A percentile compares a stretch with the other conserved stretches of the same genome.
phyloP scores from a whole-genome alignment of 495 filamentous ascomycete genomes.

The Copromyces sp. region DNA sequence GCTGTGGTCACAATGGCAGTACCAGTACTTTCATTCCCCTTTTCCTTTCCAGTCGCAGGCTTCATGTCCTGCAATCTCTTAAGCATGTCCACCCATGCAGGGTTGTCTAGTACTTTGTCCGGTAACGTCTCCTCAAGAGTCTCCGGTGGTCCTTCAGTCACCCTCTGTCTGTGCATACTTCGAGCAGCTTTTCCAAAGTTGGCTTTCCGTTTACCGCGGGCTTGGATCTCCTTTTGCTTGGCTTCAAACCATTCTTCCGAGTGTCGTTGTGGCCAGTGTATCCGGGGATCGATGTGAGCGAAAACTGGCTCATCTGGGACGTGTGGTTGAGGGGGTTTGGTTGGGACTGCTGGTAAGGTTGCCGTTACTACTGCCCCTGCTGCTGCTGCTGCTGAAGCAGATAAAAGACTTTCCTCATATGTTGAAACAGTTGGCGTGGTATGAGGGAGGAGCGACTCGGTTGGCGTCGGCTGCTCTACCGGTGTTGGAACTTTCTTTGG shows the following conservation, averaged over 20 bases:
- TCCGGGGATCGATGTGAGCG: conserved; percentile 31
- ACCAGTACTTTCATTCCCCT: not conserved
- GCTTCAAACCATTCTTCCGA: conserved; percentile 27
- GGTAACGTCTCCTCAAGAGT: conserved; percentile 18
- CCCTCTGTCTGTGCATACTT: conserved; percentile 21
- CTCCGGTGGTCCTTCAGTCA: conserved; percentile 1
- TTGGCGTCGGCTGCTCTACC: not conserved
- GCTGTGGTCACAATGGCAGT: not conserved
- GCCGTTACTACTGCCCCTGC: not conserved
- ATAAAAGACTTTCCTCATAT: not conserved
- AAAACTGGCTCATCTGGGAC: conserved; percentile 15
- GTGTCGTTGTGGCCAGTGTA: conserved; percentile 28
- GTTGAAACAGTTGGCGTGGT: not conserved
- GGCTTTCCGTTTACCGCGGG: conserved; percentile 30
- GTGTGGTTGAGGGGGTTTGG: not conserved
- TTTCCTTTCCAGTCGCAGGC: not conserved
- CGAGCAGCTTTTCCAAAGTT: conserved; percentile 31
- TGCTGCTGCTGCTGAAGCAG: conserved; percentile 5
- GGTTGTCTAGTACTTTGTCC: conserved; percentile 17
- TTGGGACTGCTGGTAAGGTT: not conserved
- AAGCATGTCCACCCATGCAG: conserved; percentile 15
- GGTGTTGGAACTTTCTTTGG: not conserved
- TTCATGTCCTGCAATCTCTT: not conserved
- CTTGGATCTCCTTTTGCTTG: conserved; percentile 34
- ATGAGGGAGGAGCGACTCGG: not conserved